These are phyloP conservation scores for Protea cynaroides DNA, from an alignment of 164 flowering plant genomes.

Conservation along the genomic window DNA sequence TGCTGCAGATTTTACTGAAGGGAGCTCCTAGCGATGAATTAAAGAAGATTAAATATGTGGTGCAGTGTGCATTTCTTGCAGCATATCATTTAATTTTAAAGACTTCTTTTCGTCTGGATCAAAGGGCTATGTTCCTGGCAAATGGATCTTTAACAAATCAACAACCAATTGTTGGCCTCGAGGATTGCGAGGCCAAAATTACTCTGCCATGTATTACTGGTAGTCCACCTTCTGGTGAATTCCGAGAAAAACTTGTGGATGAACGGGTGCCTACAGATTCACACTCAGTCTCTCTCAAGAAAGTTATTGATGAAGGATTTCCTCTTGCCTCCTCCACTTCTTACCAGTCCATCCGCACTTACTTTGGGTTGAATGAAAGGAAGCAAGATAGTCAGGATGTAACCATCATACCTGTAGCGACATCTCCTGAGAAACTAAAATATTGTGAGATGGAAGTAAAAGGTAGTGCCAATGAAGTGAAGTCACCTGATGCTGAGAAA, in stretches of 20 bases:
- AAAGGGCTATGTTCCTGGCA: constrained; percentile 50
- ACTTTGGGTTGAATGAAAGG: background rate
- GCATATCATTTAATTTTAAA: constrained; percentile 85
- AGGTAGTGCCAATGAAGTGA: background rate
- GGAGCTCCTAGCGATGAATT: constrained; percentile 77
- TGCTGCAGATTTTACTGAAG: constrained; percentile 80
- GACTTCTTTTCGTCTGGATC: constrained; percentile 78
- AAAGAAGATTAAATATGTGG: constrained; percentile 71
- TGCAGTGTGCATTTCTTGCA: constrained; percentile 62
- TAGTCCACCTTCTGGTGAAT: constrained; percentile 18
- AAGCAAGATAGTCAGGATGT: background rate
- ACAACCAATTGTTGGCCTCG: constrained; percentile 14
- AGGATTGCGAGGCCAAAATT: constrained; percentile 18
- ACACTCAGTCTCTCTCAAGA: background rate
- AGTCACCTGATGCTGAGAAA: constrained; percentile 3
- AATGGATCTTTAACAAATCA: constrained; percentile 15
- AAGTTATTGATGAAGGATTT: background rate
- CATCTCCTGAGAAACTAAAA: constrained; percentile 2
- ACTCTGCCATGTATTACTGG: constrained; percentile 18
- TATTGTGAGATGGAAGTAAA: background rate
- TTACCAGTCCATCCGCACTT: background rate
- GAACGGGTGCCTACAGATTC: background rate
- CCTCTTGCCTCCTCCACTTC: constrained; percentile 4
- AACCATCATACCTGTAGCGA: background rate
- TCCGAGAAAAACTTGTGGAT: background rate